Conservation (phyloP, 2,329 filamentous ascomycete genomes). For the Fusarium sublunatum region DNA sequence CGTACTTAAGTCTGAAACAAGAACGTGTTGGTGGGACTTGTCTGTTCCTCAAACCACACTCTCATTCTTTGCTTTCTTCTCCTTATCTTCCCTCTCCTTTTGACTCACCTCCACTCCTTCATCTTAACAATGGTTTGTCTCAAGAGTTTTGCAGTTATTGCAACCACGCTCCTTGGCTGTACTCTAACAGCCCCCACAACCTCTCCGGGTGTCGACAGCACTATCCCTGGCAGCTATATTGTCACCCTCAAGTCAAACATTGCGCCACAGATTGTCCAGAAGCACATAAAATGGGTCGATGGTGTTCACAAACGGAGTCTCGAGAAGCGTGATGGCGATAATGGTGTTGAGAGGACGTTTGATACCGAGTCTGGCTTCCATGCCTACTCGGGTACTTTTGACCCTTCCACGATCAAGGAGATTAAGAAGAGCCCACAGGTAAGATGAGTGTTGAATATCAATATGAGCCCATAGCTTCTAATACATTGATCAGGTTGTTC, state of each 20-base stretch:
- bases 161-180: conserved; percentile 41
- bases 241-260: conserved; percentile 69
- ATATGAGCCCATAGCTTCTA: background rate
- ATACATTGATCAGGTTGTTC: conserved; percentile 40
- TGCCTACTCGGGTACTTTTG: conserved; percentile 60
- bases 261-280: conserved; percentile 56
- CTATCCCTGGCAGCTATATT: conserved; percentile 63
- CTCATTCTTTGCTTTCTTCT: conserved; percentile 16
- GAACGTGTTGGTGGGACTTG: background rate
- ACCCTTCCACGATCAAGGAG: conserved; percentile 53
- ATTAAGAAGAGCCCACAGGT: conserved; percentile 58
- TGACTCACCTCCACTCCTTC: background rate
- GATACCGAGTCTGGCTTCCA: conserved; percentile 48
- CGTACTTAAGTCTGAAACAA: conserved; percentile 24
- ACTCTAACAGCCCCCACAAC: conserved; percentile 33
- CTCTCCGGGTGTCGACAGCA: conserved; percentile 26
- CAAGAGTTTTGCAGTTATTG: conserved; percentile 41
- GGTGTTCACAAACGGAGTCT: conserved; percentile 65
- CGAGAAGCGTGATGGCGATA: conserved; percentile 56
- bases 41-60: conserved; percentile 6
- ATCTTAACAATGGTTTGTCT: conserved; percentile 46
- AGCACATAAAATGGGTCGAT: conserved; percentile 62
- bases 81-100: conserved; percentile 7
- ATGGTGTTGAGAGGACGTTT: conserved; percentile 50
- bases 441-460: conserved; percentile 30